Conservation (phyloP, 768 basidiomycete species). For the Boletus speciosus region DNA sequence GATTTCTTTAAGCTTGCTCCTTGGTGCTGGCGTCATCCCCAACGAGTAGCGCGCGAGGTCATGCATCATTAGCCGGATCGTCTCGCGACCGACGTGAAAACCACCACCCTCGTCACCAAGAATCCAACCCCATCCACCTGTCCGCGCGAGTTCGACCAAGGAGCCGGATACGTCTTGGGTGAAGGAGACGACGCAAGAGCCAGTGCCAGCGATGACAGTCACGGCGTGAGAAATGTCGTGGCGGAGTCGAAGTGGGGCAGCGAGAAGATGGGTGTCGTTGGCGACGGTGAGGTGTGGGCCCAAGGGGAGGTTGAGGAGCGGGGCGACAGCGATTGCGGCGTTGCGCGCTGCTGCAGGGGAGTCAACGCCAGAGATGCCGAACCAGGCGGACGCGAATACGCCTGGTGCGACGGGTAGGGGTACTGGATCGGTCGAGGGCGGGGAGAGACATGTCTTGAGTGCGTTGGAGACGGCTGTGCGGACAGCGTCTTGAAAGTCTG, state of each 20-base stretch:
- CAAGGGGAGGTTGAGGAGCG: conserved; percentile 54
- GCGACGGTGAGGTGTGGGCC: conserved; percentile 57
- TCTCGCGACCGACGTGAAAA: conserved; percentile 73
- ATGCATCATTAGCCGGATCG: conserved; percentile 62
- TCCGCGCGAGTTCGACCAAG: conserved; percentile 63
- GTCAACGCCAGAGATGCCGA: conserved; percentile 82
- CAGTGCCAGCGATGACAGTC: conserved; percentile 78
- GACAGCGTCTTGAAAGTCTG: conserved; percentile 57
- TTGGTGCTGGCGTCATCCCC: conserved; percentile 16
- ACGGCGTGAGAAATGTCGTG: conserved; percentile 60
- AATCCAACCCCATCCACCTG: conserved; percentile 84
- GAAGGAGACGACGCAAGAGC: conserved; percentile 72
- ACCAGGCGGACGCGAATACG: conserved; percentile 69
- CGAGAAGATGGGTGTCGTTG: conserved; percentile 85
- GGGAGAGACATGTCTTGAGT: conserved; percentile 43
- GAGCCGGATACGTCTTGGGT: conserved; percentile 35
- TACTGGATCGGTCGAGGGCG: conserved; percentile 35
- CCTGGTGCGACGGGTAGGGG: conserved; percentile 37
- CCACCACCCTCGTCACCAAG: conserved; percentile 84
- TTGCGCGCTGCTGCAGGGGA: conserved; percentile 58
- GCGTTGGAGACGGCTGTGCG: conserved; percentile 50
- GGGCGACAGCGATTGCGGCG: conserved; percentile 52
- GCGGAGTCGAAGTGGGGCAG: conserved; percentile 67
- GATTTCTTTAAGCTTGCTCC: conserved; percentile 39
- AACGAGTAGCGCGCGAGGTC: conserved; percentile 51